phyloP scores from a whole-genome alignment of 345 rosid species.

The Fremontodendron californicum region DNA sequence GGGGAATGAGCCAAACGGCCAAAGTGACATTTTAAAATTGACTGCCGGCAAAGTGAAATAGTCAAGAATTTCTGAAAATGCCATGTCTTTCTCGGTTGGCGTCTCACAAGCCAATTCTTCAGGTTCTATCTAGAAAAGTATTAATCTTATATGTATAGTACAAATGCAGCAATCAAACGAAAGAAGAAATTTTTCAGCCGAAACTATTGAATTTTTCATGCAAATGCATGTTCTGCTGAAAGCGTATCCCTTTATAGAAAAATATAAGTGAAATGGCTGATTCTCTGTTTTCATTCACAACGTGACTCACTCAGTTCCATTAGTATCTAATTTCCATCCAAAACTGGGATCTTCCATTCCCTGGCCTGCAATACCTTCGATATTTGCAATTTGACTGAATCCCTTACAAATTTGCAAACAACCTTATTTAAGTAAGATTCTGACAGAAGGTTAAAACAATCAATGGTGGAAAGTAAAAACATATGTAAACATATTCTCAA shows the following conservation, averaged over 20 bases:
- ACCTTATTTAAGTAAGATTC: neutral
- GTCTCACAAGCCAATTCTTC: neutral
- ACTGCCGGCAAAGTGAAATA: conserved; percentile 29
- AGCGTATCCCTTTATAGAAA: neutral
- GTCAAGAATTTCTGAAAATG: neutral
- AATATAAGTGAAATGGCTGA: neutral
- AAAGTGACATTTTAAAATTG: conserved; percentile 5
- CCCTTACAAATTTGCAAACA: neutral
- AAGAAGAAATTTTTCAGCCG: no score
- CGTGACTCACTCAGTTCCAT: neutral
- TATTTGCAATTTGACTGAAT: neutral
- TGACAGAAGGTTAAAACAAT: neutral
- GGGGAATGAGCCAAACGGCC: conserved; percentile 21
- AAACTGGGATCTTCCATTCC: no score
- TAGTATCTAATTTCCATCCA: no score
- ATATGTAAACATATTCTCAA: neutral
- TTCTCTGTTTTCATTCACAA: neutral
- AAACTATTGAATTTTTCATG: no score
- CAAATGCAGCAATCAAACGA: no score
- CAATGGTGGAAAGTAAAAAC: neutral
- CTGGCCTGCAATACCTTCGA: neutral
- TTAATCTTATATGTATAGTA: neutral
- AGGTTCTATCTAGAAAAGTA: neutral
- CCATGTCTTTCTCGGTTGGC: neutral
- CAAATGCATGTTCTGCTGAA: neutral